Percentiles rank a stretch among this genome's conserved stretches.
phyloP scores from a whole-genome alignment of 805 yeast species.

The Brettanomyces naardenensis region DNA sequence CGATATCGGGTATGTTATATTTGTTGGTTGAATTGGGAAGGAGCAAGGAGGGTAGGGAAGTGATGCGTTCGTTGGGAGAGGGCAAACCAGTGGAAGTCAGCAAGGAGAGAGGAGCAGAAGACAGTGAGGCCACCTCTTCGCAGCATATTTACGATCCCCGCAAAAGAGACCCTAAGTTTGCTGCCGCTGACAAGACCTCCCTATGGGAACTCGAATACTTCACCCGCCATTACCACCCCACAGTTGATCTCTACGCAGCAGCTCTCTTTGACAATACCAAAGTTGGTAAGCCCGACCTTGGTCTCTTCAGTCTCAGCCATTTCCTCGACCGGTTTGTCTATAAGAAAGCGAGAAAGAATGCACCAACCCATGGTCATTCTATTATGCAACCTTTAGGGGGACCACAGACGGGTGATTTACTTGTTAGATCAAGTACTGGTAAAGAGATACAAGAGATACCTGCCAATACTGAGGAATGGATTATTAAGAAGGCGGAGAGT shows the following conservation, averaged over 20 bases:
- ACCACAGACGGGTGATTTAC: constrained; percentile 58
- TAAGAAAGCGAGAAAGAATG: constrained; percentile 79
- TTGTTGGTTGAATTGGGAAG: constrained; percentile 64
- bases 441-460: constrained; percentile 38
- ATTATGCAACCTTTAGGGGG: constrained; percentile 98
- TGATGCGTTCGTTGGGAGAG: neutral
- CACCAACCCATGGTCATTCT: constrained; percentile 71
- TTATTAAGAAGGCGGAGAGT: constrained; percentile 49
- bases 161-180: constrained; percentile 86
- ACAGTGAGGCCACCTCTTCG: constrained; percentile 12
- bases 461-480: constrained; percentile 82
- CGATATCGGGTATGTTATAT: constrained; percentile 75
- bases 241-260: constrained; percentile 73
- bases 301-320: constrained; percentile 78
- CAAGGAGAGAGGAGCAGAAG: constrained; percentile 16
- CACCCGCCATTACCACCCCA: constrained; percentile 83
- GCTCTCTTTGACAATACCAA: constrained; percentile 33
- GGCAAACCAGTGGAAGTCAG: constrained; percentile 10
- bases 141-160: constrained; percentile 59
- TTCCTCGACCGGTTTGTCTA: constrained; percentile 95
- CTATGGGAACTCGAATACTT: constrained; percentile 83
- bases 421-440: constrained; percentile 36
- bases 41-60: constrained; percentile 25
- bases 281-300: constrained; percentile 77
- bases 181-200: constrained; percentile 76